Evolutionary conservation across 495 filamentous ascomycete genomes (phyloP), one percentile per base, ranked within the genome.

Genomic region (Trypethelium eluteriae): DNA sequence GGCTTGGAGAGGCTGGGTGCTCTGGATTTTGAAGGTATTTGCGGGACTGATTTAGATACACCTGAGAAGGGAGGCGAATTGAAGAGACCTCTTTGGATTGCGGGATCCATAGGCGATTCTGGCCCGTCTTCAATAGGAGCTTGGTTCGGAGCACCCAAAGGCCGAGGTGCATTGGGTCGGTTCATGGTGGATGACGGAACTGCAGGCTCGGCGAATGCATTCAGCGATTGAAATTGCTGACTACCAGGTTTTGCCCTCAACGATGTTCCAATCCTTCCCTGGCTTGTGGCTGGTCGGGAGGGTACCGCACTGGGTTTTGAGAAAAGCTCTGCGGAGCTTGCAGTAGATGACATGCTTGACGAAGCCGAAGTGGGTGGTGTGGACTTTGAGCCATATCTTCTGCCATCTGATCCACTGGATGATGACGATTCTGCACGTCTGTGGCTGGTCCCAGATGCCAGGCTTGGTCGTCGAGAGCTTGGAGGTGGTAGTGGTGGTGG

Each of bases 61-160:
- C 49, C 38, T 38, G 69, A 70, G 46, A 70, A 64, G 62, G 67
- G 61, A 38, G 71, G 67, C 59, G 69, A 59, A 32, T 14, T 34
- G 14, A 59, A 59, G 77, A 81, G 73, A 11, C 81, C 81, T 59
- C 73, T 70, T 65, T 78, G 75, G 39, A 84, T 79, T 9, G 81
- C 78, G 2, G 85, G 84, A 67, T 88, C 86, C 65, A 85, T 83
- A 0, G 86, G 85, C 0, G 85, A 86, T 67, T 88, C 83, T 0
- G 80, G 80, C 25, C 66, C 63, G 14, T 69, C 63, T 25, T 35
- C 38, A 35, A 68, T 38, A 14, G 50, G 53, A 25, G 38, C 32
- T 14, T 38, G 61, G 47, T 47, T 62, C 38, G 16, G 66, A 49
- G 41, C 53, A 56, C 59, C 67, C 16, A 49, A 61, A 0, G 72